Base-by-base conservation (phyloP, 2,329 filamentous ascomycete species). In the Leptographium radiaticola region DNA sequence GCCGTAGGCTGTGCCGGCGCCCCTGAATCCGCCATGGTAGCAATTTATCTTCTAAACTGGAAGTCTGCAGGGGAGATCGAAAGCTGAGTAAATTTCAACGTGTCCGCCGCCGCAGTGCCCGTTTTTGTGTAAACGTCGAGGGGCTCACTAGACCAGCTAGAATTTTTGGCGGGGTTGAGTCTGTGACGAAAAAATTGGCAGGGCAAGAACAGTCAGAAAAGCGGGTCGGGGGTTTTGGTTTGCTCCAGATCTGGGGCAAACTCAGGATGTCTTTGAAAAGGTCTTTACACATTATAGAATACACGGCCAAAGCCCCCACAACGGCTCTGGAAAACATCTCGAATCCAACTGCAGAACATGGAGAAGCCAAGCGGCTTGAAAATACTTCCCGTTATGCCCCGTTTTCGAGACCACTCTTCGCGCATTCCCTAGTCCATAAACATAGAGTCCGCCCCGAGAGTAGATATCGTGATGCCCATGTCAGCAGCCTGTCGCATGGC, bases 361-460 rank as follows among this genome's bases (percentile, higher is more conserved):
- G 25, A 5, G 25, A 25, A 25, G 25, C 25, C 25, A 25, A 25
- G 25, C 25, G 25, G 25, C 25, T 25, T 25, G 25, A 25, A 25
- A 25, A 3, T 25, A 5, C 25, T 25, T 25, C 25, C 25, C 25
- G 25, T 25, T 25, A 2, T 25, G 25, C 25, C 25, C 25, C 25
- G 25, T 25, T 25, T 25, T 25, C 25, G 25, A 25, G 25, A 25
- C 13, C 7, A 42, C 15, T 42, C 34, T 36, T 10, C 11, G 8
- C n/a, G 13, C 25, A 30, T 40, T 51, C 63, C 65, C 63, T 52
- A 76, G 58, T 76, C 74, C 70, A 77, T 72, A 61, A 75, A 79
- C 72, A 79, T 76, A 42, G 70, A 66, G 53, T 77, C 75, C 43
- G 68, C 66, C 18, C 53, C 68, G 39, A 74, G 68, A 36, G 70